phyloP scores from a whole-genome alignment of 192 early-diverging fungal species.

The Backusella parvicylindrica region DNA sequence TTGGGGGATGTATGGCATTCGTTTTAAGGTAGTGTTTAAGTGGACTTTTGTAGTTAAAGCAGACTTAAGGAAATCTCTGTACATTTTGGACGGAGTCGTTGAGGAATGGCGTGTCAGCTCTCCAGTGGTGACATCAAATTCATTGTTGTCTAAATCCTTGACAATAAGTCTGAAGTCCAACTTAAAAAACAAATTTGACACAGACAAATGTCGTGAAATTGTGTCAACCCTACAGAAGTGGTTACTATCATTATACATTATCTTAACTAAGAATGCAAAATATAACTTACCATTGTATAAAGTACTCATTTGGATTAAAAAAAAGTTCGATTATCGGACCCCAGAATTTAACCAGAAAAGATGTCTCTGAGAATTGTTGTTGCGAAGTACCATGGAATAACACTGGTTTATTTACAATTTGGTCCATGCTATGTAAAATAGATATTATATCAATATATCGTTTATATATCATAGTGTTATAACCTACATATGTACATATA shows the following conservation, averaged over 20 bases:
- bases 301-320: neutral
- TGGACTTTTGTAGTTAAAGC: neutral
- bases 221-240: neutral
- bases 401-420: neutral
- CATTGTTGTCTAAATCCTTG: neutral
- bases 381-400: neutral
- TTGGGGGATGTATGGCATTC: neutral
- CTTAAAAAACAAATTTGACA: neutral
- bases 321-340: neutral
- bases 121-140: neutral
- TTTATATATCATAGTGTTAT: neutral
- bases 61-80: neutral
- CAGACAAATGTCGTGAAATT: neutral
- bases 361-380: conserved; percentile 6
- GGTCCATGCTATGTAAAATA: neutral
- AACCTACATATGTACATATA: neutral
- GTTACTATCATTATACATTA: neutral
- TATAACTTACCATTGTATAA: neutral
- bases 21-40: neutral
- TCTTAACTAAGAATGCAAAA: neutral
- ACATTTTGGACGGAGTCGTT: neutral
- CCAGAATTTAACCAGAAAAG: conserved; percentile 11
- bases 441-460: neutral
- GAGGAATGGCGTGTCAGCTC: neutral
- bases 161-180: neutral